Conservation (phyloP, 805 yeast species). For the Cyberlindnera mississippiensis region DNA sequence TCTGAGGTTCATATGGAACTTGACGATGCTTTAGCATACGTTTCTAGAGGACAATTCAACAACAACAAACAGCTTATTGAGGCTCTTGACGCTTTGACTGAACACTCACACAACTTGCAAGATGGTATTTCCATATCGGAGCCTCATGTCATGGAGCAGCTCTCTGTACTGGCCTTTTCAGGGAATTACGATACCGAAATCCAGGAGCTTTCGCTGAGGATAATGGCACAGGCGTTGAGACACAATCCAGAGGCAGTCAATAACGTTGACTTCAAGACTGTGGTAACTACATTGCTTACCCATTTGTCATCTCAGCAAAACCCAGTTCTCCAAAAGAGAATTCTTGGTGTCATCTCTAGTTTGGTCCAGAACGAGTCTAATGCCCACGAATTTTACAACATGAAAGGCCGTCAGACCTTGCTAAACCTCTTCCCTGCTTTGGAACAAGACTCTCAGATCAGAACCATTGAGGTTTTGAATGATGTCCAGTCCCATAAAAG, state of each 20-base stretch:
- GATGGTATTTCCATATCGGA: conserved; percentile 49
- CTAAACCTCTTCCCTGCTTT: conserved; percentile 24
- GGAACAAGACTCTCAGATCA: conserved; percentile 29
- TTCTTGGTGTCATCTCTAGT: conserved; percentile 50
- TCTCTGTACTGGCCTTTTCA: conserved; percentile 29
- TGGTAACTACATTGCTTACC: conserved; percentile 10
- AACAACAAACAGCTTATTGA: conserved; percentile 15
- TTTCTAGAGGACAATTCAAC: conserved; percentile 1
- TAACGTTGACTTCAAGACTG: conserved; percentile 28
- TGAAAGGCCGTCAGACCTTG: conserved; percentile 24
- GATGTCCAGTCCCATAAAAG: conserved; percentile 32
- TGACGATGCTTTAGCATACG: conserved; percentile 14
- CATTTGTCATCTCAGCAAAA: conserved; percentile 19
- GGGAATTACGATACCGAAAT: conserved; percentile 16
- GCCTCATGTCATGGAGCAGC: conserved; percentile 26
- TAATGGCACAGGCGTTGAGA: conserved; percentile 64
- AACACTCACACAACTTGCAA: conserved; percentile 64
- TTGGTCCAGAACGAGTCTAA: conserved; percentile 37
- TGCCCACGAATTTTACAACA: conserved; percentile 19
- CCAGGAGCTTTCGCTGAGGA: conserved; percentile 53
- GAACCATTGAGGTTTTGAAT: conserved; percentile 44
- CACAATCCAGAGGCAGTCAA: conserved; percentile 64
- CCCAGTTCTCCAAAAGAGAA: conserved; percentile 40
- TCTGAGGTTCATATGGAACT: conserved; percentile 19
- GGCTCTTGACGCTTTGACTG: conserved; percentile 41